Evolutionary conservation across 2,329 filamentous ascomycete genomes (phyloP).

Genomic region (Davidsoniella australis): DNA sequence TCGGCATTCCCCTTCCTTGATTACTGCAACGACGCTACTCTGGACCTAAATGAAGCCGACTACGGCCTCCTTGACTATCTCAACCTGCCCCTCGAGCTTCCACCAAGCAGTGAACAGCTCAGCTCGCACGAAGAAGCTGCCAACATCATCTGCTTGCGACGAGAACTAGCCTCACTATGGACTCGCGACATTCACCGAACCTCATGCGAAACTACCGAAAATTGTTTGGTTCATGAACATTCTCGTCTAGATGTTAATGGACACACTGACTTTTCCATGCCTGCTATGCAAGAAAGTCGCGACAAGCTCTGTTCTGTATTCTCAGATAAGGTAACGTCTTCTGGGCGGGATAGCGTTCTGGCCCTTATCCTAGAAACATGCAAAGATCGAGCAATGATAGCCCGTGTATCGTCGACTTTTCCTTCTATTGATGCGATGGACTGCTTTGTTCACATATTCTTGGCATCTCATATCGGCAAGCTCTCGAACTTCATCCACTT

Average conservation of each 20-base stretch:
- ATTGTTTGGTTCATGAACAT: slow-evolving; percentile 26
- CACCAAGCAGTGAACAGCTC: background rate
- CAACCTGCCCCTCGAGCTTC: slow-evolving; percentile 5
- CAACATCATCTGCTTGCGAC: slow-evolving; percentile 8
- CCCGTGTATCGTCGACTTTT: slow-evolving; percentile 40
- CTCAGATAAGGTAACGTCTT: slow-evolving; percentile 27
- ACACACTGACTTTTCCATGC: slow-evolving; percentile 9
- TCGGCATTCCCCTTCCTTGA: slow-evolving; percentile 30
- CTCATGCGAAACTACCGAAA: slow-evolving; percentile 24
- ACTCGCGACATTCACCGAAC: slow-evolving; percentile 1
- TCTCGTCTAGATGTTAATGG: slow-evolving; percentile 21
- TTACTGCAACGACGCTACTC: slow-evolving; percentile 31
- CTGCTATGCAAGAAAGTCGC: slow-evolving; percentile 24
- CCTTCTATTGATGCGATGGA: slow-evolving; percentile 44
- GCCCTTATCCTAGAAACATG: slow-evolving; percentile 45
- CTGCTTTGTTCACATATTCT: slow-evolving; percentile 41
- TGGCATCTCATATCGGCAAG: slow-evolving; percentile 38
- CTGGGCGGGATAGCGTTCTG: slow-evolving; percentile 43
- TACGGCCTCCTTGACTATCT: slow-evolving; percentile 29
- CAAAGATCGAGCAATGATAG: slow-evolving; percentile 30
- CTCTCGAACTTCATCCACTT: slow-evolving; percentile 45
- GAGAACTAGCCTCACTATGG: slow-evolving; percentile 9
- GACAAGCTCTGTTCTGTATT: slow-evolving; percentile 24
- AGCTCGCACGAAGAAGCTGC: slow-evolving; percentile 28
- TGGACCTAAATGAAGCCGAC: slow-evolving; percentile 35